Evolutionary conservation across 129 eudicot genomes (phyloP).

Genomic region (Arctium lappa): DNA sequence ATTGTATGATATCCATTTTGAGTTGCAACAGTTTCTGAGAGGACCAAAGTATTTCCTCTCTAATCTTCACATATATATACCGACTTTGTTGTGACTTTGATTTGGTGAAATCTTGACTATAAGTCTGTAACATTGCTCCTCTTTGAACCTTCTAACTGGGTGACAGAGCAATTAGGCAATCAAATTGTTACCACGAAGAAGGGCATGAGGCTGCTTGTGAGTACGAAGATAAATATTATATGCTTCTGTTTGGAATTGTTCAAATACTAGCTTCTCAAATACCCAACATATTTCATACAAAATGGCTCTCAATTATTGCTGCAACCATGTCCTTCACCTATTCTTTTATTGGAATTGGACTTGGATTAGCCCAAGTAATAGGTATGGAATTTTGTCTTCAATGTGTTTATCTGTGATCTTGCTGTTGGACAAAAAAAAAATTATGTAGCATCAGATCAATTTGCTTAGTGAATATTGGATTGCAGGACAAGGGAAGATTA

Average conservation of each 20-base stretch:
- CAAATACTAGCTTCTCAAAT: slow-evolving; percentile 72
- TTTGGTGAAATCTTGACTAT: slow-evolving; percentile 14
- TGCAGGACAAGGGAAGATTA: slow-evolving; percentile 62
- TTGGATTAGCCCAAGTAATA: slow-evolving; percentile 62
- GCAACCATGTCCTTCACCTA: slow-evolving; percentile 86
- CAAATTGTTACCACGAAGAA: slow-evolving; percentile 73
- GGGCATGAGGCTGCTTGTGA: slow-evolving; percentile 67
- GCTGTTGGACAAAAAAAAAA: background rate
- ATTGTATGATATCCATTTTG: background rate
- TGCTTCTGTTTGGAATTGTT: slow-evolving; percentile 69
- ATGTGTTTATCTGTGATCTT: background rate
- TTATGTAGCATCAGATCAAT: background rate
- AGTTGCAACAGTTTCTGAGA: background rate
- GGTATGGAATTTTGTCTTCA: slow-evolving; percentile 33
- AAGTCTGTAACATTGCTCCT: background rate
- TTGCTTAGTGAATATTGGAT: slow-evolving; percentile 13
- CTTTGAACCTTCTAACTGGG: background rate
- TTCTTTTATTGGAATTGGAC: slow-evolving; percentile 63
- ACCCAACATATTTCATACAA: slow-evolving; percentile 60
- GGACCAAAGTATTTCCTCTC: background rate
- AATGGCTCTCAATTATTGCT: slow-evolving; percentile 78
- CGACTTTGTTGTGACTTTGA: background rate
- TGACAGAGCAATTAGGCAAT: slow-evolving; percentile 79
- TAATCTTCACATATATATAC: background rate
- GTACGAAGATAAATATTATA: slow-evolving; percentile 41